Conservation (phyloP, 129 eudicot genomes). For the Glebionis coronaria region DNA sequence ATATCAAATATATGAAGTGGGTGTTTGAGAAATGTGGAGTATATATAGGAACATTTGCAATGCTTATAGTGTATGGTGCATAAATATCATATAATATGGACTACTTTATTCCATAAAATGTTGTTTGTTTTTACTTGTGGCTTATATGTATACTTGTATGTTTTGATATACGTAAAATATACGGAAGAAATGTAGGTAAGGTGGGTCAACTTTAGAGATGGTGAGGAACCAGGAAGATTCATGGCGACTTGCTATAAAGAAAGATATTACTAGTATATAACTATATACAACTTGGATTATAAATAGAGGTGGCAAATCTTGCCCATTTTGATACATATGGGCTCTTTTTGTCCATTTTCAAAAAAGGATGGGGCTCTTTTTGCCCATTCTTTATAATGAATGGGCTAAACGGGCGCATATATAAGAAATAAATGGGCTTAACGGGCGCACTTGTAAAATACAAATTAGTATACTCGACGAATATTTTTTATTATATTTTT, state of each 20-base stretch:
- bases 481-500: too few relatives aligned
- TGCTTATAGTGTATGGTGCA: slow-evolving; percentile 28
- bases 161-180: slow-evolving; percentile 32
- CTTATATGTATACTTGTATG: slow-evolving; percentile 11
- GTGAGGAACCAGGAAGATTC: slow-evolving; percentile 77
- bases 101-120: not conserved
- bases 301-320: too few relatives aligned
- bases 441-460: too few relatives aligned
- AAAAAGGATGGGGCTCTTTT: too few relatives aligned
- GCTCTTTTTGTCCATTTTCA: too few relatives aligned
- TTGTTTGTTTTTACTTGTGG: slow-evolving; percentile 21
- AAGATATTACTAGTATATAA: too few relatives aligned
- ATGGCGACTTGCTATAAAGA: slow-evolving; percentile 25
- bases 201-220: slow-evolving; percentile 77
- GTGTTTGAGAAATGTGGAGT: slow-evolving; percentile 33
- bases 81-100: not conserved
- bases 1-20: slow-evolving; percentile 18
- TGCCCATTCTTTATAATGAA: too few relatives aligned
- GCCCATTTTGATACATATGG: too few relatives aligned
- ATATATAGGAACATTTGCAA: slow-evolving; percentile 45
- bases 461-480: too few relatives aligned
- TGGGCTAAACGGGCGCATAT: too few relatives aligned
- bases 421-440: too few relatives aligned
- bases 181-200: slow-evolving; percentile 39
- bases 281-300: slow-evolving; percentile 31